Evolutionary conservation across 345 rosid species (phyloP).

Genomic region (Syzygium aromaticum): DNA sequence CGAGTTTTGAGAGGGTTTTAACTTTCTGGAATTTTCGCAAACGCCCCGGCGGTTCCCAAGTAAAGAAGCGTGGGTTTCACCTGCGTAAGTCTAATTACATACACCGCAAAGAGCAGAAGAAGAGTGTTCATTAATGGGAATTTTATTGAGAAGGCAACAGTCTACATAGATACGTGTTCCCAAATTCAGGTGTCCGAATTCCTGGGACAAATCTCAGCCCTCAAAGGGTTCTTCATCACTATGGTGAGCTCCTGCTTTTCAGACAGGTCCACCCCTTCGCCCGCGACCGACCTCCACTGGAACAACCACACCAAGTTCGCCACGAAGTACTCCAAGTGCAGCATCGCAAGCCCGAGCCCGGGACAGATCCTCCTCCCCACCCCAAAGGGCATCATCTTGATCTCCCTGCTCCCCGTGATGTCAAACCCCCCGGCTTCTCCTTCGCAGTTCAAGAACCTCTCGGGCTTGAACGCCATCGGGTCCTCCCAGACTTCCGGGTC

Average conservation of each 20-base stretch:
- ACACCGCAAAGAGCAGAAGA: neutral
- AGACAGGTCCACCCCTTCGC: neutral
- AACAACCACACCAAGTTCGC: neutral
- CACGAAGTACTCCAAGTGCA: slow-evolving; percentile 1
- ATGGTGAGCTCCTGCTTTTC: neutral
- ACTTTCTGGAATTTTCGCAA: too few relatives aligned
- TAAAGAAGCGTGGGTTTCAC: too few relatives aligned
- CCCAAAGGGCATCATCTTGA: neutral
- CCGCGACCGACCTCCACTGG: neutral
- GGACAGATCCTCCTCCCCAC: neutral
- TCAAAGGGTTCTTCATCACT: neutral
- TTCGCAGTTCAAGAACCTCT: too few relatives aligned
- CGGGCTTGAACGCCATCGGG: too few relatives aligned
- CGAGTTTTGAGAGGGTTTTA: too few relatives aligned
- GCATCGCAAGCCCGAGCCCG: neutral
- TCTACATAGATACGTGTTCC: neutral
- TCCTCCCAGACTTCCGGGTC: too few relatives aligned
- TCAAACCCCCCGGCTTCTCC: neutral
- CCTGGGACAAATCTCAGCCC: neutral
- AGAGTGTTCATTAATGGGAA: neutral
- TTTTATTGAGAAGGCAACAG: neutral
- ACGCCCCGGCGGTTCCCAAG: too few relatives aligned
- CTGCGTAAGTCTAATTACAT: accelerated
- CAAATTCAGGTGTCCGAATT: too few relatives aligned
- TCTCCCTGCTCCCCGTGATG: neutral